Conservation (phyloP, 139 green algal species). For the Zygnema cylindricum region DNA sequence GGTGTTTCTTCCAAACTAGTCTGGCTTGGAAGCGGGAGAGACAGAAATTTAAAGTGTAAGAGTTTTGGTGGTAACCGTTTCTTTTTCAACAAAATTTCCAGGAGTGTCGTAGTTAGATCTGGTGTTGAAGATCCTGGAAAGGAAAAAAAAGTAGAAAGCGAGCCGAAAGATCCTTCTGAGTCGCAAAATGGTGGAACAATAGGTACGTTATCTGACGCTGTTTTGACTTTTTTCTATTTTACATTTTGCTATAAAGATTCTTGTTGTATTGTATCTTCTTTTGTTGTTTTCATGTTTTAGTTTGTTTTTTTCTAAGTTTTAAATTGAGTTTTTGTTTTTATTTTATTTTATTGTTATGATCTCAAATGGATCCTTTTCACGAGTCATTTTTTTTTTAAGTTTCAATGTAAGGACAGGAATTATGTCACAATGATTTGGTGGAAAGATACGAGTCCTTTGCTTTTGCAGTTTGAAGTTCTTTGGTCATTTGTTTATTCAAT, state of each 20-base stretch:
- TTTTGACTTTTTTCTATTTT: no score
- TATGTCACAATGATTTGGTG: background rate
- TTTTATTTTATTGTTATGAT: background rate
- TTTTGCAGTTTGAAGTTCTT: no score
- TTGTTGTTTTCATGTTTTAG: background rate
- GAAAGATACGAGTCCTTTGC: no score
- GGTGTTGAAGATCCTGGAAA: background rate
- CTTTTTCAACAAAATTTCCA: no score
- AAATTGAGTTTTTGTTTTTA: background rate
- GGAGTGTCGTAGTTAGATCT: background rate
- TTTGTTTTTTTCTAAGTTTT: background rate
- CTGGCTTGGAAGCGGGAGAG: no score
- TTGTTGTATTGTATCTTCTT: background rate
- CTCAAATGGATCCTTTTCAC: background rate
- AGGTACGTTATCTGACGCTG: no score
- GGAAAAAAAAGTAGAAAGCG: background rate
- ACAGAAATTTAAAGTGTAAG: no score
- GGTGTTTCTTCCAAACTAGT: no score
- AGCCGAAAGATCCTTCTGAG: background rate
- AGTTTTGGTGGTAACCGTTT: no score
- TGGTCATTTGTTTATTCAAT: no score
- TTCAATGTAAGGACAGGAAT: background rate
- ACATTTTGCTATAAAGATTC: no score
- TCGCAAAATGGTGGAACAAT: background rate
- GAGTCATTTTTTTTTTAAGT: background rate